Conservation (phyloP, 192 early-diverging fungal genomes). For the Hyaloraphidium curvatum region DNA sequence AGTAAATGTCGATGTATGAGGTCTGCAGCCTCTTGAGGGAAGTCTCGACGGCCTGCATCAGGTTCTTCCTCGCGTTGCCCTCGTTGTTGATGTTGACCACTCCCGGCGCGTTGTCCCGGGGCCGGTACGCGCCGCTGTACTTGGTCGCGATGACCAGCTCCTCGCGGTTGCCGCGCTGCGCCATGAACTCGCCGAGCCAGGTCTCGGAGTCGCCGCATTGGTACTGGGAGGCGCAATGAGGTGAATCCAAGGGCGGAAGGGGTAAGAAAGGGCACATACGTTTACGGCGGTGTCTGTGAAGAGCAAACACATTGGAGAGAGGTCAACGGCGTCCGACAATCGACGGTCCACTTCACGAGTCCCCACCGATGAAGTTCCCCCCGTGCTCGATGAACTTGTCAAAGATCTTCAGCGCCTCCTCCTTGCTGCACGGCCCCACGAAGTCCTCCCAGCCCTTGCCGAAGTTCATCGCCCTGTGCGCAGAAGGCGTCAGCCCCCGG, state of each 20-base stretch:
- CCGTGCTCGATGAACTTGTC: not conserved
- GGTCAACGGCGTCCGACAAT: too few relatives aligned
- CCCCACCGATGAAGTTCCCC: slow-evolving; percentile 1
- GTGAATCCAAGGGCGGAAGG: not conserved
- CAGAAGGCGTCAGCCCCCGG: not conserved
- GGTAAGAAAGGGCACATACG: not conserved
- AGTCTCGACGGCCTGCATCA: not conserved
- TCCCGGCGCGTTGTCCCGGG: too few relatives aligned
- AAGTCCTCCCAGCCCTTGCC: not conserved
- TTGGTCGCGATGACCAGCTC: slow-evolving; percentile 2
- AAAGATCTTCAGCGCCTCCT: not conserved
- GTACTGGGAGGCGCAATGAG: not conserved
- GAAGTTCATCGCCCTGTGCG: not conserved
- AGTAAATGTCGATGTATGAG: slow-evolving; percentile 1
- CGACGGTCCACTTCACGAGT: too few relatives aligned
- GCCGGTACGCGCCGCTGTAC: not conserved
- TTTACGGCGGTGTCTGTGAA: slow-evolving; percentile 3
- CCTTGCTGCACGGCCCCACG: not conserved
- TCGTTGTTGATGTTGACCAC: not conserved
- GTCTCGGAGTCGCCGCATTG: slow-evolving; percentile 2
- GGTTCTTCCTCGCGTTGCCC: not conserved
- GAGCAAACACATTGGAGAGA: too few relatives aligned
- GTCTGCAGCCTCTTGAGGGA: not conserved
- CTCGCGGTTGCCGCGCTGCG: not conserved
- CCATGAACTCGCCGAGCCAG: slow-evolving; percentile 4